phyloP scores from a whole-genome alignment of 2,329 filamentous ascomycete genomes.

The Akanthomyces muscarius region DNA sequence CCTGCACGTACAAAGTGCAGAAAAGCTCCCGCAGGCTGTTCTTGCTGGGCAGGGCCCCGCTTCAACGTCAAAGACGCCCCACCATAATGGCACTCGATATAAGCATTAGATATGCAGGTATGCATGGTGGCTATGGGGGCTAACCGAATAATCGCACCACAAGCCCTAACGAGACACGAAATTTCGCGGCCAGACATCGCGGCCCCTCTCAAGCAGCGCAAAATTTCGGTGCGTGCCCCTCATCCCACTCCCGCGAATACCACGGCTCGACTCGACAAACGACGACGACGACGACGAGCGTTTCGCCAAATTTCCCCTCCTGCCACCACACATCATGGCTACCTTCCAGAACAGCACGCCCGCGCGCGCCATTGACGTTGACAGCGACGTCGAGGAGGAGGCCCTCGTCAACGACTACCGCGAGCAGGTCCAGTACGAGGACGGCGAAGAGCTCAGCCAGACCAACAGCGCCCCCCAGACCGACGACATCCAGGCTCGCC shows the following conservation, averaged over 20 bases:
- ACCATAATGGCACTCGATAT: constrained; percentile 24
- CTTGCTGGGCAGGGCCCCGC: constrained; percentile 23
- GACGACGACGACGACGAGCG: constrained; percentile 25
- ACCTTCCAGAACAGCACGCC: constrained; percentile 59
- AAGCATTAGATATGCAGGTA: constrained; percentile 29
- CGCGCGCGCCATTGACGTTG: constrained; percentile 63
- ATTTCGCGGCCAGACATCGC: constrained; percentile 29
- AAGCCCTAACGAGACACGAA: constrained; percentile 39
- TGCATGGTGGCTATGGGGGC: constrained; percentile 19
- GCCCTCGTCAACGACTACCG: constrained; percentile 92
- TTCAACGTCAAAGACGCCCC: constrained; percentile 22
- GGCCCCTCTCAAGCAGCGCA: constrained; percentile 30
- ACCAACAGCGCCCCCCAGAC: constrained; percentile 68
- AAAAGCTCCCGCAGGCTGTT: constrained; percentile 16
- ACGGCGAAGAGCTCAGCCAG: constrained; percentile 75
- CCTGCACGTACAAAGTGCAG: constrained; percentile 11
- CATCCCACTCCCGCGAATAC: constrained; percentile 14
- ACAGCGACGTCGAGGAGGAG: constrained; percentile 95
- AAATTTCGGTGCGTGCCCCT: constrained; percentile 35
- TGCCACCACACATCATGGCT: constrained; percentile 45
- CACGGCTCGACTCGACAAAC: constrained; percentile 17
- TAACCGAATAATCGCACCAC: constrained; percentile 32
- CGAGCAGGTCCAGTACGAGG: constrained; percentile 93
- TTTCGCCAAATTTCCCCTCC: neutral
- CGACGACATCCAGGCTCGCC: constrained; percentile 89